Conservation (phyloP, 164 flowering plant species). For the Cinnamomum chago region DNA sequence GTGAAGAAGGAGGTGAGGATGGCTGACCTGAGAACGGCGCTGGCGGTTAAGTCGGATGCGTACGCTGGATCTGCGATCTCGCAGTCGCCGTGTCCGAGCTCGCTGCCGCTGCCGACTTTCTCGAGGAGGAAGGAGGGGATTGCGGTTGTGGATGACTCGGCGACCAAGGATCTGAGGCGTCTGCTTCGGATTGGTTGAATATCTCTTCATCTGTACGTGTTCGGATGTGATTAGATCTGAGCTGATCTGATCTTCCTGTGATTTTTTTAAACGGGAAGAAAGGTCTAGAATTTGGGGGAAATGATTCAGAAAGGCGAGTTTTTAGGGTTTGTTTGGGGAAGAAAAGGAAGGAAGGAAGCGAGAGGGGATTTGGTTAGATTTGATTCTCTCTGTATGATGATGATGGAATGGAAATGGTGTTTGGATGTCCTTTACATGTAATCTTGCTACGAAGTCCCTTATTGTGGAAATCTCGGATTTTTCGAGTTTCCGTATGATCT, state of each 20-base stretch:
- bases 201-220: background rate
- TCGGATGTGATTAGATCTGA: too few species aligned
- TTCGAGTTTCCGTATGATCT: too few species aligned
- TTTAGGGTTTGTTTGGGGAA: background rate
- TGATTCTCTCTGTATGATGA: background rate
- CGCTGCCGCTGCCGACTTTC: constrained; percentile 62
- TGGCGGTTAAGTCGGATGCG: background rate
- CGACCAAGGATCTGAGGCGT: constrained; percentile 43
- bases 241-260: constrained; percentile 10
- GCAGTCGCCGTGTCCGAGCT: constrained; percentile 59
- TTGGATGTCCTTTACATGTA: background rate
- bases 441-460: background rate
- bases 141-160: constrained; percentile 26
- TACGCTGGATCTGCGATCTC: constrained; percentile 61
- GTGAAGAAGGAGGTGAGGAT: background rate
- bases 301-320: background rate
- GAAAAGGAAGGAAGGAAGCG: background rate
- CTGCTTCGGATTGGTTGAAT: constrained; percentile 43
- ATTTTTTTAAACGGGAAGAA: constrained; percentile 15
- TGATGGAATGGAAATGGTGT: background rate
- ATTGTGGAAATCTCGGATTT: too few species aligned
- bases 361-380: background rate
- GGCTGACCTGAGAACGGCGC: too few species aligned
- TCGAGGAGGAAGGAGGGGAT: constrained; percentile 27
- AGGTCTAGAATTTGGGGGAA: background rate